Evolutionary conservation across 1,139 yeast genomes (phyloP).

Genomic region (Geotrichum fermentans): DNA sequence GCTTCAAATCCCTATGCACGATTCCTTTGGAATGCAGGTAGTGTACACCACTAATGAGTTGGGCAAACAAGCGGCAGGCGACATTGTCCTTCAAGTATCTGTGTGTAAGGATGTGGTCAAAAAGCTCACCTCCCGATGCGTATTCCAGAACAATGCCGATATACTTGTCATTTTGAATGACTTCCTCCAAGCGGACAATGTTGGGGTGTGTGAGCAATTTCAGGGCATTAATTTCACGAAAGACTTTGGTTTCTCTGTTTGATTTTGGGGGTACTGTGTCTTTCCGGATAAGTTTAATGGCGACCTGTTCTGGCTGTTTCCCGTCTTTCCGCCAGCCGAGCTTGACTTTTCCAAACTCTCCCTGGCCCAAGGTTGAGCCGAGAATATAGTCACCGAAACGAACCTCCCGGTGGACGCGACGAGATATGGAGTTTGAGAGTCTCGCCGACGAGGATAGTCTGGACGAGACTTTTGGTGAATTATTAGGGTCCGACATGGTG

Average conservation of each 20-base stretch:
- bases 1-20: conserved; percentile 74
- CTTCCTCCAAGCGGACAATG: conserved; percentile 86
- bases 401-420: conserved; percentile 30
- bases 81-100: conserved; percentile 73
- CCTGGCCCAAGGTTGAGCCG: conserved; percentile 95
- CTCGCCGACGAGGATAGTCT: conserved; percentile 21
- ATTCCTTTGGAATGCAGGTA: conserved; percentile 82
- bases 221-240: conserved; percentile 87
- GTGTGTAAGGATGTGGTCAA: conserved; percentile 84
- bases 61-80: conserved; percentile 88
- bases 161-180: conserved; percentile 87
- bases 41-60: conserved; percentile 86
- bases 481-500: conserved; percentile 17
- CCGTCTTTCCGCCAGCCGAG: conserved; percentile 82
- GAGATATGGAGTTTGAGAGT: conserved; percentile 21
- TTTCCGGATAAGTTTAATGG: conserved; percentile 83
- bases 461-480: conserved; percentile 20
- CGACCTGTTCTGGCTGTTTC: conserved; percentile 45
- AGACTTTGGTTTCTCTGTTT: conserved; percentile 81
- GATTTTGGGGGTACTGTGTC: conserved; percentile 77
- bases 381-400: conserved; percentile 83
- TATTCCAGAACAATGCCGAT: conserved; percentile 94
- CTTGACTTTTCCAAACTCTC: conserved; percentile 96
- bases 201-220: conserved; percentile 87
- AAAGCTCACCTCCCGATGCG: conserved; percentile 96